Conservation (phyloP, 495 filamentous ascomycete genomes). For the Astrocystis sublimbata region DNA sequence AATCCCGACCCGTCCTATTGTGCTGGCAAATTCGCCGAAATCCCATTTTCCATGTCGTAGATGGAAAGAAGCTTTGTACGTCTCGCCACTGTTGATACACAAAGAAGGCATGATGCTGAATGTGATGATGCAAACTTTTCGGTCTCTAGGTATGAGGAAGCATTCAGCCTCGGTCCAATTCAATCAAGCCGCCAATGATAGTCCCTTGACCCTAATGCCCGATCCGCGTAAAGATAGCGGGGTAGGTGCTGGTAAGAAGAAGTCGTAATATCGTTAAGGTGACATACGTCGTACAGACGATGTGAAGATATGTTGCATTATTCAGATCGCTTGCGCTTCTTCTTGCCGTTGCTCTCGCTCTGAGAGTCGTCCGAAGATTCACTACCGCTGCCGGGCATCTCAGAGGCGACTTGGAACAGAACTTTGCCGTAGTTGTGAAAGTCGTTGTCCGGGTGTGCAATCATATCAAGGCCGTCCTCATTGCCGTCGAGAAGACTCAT, state of each 20-base stretch:
- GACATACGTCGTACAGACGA: slow-evolving; percentile 20
- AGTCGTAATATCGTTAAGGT: slow-evolving; percentile 40
- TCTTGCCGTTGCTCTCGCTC: slow-evolving; percentile 54
- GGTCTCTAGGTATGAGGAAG: slow-evolving; percentile 35
- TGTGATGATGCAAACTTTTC: slow-evolving; percentile 39
- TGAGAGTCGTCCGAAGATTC: slow-evolving; percentile 59
- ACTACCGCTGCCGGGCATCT: slow-evolving; percentile 60
- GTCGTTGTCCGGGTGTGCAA: slow-evolving; percentile 57
- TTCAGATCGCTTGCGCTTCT: slow-evolving; percentile 76
- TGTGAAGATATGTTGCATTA: slow-evolving; percentile 28
- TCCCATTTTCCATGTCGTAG: slow-evolving; percentile 34
- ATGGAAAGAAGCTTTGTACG: slow-evolving; percentile 29
- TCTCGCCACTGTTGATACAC: slow-evolving; percentile 41
- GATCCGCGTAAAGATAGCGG: slow-evolving; percentile 24
- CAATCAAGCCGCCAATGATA: slow-evolving; percentile 14
- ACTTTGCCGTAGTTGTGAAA: slow-evolving; percentile 64
- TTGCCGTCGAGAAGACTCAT: slow-evolving; percentile 82
- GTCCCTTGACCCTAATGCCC: slow-evolving; percentile 27
- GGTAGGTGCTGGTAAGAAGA: slow-evolving; percentile 24
- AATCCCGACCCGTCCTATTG: slow-evolving; percentile 25
- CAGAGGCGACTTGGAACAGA: slow-evolving; percentile 74
- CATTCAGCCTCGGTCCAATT: slow-evolving; percentile 14
- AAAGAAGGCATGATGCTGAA: slow-evolving; percentile 36
- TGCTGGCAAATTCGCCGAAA: slow-evolving; percentile 25
- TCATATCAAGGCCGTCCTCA: slow-evolving; percentile 43